Evolutionary conservation across 768 basidiomycete genomes (phyloP).

Genomic region (Tricholoma sp.): DNA sequence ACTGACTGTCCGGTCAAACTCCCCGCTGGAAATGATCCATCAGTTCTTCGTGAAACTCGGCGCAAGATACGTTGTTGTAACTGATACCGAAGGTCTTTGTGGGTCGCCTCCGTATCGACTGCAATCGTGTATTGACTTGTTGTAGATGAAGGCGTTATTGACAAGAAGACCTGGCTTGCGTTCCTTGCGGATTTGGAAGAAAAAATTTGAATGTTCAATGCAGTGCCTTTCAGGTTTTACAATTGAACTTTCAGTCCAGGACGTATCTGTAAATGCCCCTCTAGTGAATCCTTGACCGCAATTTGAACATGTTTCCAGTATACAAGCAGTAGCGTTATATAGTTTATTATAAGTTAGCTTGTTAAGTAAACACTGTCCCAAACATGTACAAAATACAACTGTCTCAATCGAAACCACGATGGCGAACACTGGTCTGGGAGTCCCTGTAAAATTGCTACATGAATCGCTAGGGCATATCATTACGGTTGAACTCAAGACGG

Average conservation of each 20-base stretch:
- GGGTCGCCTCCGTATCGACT: constrained; percentile 19
- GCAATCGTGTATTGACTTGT: background rate
- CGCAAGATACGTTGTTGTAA: constrained; percentile 83
- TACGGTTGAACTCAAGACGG: constrained; percentile 97
- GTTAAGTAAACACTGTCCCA: background rate
- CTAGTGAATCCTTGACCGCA: background rate
- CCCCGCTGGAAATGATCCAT: constrained; percentile 88
- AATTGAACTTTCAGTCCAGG: background rate
- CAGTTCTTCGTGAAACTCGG: constrained; percentile 94
- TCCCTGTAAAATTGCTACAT: constrained; percentile 94
- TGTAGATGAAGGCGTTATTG: constrained; percentile 83
- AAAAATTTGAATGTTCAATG: constrained; percentile 26
- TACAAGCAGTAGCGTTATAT: no score
- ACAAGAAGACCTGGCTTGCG: constrained; percentile 92
- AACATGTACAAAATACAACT: background rate
- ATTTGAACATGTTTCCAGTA: no score
- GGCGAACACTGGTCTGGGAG: constrained; percentile 71
- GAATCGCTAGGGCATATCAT: constrained; percentile 95
- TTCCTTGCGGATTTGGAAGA: constrained; percentile 77
- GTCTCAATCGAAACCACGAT: constrained; percentile 27
- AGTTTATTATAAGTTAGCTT: no score
- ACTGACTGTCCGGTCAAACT: constrained; percentile 74
- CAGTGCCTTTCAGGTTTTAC: background rate
- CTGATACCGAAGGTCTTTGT: constrained; percentile 81
- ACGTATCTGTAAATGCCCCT: background rate